Conservation (phyloP, 305 asterid species). For the Fraxinus albicans region DNA sequence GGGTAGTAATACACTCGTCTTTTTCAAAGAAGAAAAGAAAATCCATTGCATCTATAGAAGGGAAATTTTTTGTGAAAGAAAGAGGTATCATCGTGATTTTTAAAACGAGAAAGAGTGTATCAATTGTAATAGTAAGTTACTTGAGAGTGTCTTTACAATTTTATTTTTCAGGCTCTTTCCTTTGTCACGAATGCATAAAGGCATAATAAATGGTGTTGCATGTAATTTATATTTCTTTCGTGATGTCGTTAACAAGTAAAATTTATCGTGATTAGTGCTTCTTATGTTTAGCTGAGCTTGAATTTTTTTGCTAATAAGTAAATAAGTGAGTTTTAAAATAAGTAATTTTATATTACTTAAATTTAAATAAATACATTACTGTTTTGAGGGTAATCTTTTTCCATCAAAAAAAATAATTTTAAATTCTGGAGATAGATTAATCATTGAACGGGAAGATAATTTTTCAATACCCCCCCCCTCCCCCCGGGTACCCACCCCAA, state of each 20-base stretch:
- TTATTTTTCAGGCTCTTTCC: background rate
- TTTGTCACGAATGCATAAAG: background rate
- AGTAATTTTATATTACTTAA: too few relatives aligned
- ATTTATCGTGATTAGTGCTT: background rate
- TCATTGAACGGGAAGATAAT: background rate
- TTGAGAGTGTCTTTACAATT: background rate
- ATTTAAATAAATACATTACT: background rate
- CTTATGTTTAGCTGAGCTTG: background rate
- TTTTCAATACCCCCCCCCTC: background rate
- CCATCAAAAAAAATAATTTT: background rate
- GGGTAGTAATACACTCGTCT: background rate
- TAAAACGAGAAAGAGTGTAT: background rate
- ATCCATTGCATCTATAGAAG: too few relatives aligned
- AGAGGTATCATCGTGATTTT: too few relatives aligned
- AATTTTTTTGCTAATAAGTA: background rate
- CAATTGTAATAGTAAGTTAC: background rate
- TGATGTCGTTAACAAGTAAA: background rate
- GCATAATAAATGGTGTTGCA: background rate
- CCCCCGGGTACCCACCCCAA: too few relatives aligned
- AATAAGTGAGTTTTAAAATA: background rate
- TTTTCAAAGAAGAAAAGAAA: too few relatives aligned
- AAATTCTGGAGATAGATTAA: background rate
- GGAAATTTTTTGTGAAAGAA: background rate
- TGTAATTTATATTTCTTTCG: background rate
- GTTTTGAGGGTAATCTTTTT: background rate